Conservation (phyloP, 306 rosid genomes). For the Vicia sativa region DNA sequence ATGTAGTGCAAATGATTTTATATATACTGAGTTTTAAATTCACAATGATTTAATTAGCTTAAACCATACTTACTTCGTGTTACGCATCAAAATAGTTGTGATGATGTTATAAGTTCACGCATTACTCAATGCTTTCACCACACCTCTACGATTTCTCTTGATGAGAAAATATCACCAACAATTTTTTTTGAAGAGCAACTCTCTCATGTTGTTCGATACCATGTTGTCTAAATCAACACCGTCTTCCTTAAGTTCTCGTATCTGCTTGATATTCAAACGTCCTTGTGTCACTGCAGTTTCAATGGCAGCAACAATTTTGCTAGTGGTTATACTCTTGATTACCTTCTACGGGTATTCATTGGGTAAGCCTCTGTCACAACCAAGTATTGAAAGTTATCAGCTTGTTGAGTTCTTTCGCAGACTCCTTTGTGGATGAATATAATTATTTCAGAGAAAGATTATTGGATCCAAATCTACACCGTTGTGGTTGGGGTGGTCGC, state of each 20-base stretch:
- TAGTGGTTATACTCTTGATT: conserved; percentile 85
- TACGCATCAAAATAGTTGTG: too few species aligned
- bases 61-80: too few species aligned
- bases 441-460: too few species aligned
- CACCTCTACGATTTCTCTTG: too few species aligned
- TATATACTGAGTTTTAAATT: too few species aligned
- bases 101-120: too few species aligned
- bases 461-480: too few species aligned
- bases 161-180: conserved; percentile 89
- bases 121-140: too few species aligned
- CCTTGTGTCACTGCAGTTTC: conserved; percentile 94
- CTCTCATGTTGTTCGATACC: conserved; percentile 81
- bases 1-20: too few species aligned
- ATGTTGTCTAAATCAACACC: conserved; percentile 77
- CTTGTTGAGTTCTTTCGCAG: conserved; percentile 94
- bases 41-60: too few species aligned
- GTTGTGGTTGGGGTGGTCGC: too few species aligned
- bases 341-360: conserved; percentile 83
- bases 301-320: conserved; percentile 93
- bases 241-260: conserved; percentile 91
- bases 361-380: conserved; percentile 96
- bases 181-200: conserved; percentile 86
- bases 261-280: conserved; percentile 78
- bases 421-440: too few species aligned
- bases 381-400: conserved; percentile 84